Base-by-base conservation (phyloP, 2,329 filamentous ascomycete genomes). In the Penicillium sp. region DNA sequence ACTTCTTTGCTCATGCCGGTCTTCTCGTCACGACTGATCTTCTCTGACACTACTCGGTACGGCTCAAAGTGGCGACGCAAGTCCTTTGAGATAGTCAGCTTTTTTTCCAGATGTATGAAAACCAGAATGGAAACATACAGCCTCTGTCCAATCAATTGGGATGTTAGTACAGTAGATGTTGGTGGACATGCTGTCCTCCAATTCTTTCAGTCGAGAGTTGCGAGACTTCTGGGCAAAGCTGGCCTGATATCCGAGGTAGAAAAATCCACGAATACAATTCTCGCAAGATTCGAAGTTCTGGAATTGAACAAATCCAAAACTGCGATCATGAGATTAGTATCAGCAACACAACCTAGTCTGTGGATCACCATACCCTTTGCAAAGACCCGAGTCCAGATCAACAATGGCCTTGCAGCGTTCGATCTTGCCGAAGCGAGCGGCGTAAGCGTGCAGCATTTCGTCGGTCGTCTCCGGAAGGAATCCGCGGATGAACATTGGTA, bases 361-460 rank as follows among this genome's bases (percentile, higher is more conserved):
- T 22, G 41, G 18, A 50, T 34, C 47, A 7, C 72, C 78, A 62
- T 73, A 95, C 93, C 93, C 93, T 74, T 98, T 98, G 81, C 93
- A 98, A 54, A 89, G 85, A 50, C 89, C 88, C 40, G 89, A 95
- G 57, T 86, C 84, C 42, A 90, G 85, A 72, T 98, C 94, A 63
- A 98, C 95, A 72, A 98, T 98, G 11, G 94, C 93, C 77, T 98
- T 98, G 63, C 89, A 96, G 56, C 90, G 95, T 72, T 95, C 89
- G 47, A 98, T 93, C 50, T 86, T 84, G 34, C 93, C 94, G 64
- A 97, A 98, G 41, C 91, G 87, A 58, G 81, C 77, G 35, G 91
- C 86, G 72, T 93, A 97, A 35, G 78, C 77, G 59, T 86, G 80
- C 14, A 98, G 76, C 65, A 94, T 85, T 40, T 94, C 87, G 62